Percentiles rank a stretch among this genome's conserved stretches.
phyloP scores from a whole-genome alignment of 257 asterid species.

The Solanum neorickii region DNA sequence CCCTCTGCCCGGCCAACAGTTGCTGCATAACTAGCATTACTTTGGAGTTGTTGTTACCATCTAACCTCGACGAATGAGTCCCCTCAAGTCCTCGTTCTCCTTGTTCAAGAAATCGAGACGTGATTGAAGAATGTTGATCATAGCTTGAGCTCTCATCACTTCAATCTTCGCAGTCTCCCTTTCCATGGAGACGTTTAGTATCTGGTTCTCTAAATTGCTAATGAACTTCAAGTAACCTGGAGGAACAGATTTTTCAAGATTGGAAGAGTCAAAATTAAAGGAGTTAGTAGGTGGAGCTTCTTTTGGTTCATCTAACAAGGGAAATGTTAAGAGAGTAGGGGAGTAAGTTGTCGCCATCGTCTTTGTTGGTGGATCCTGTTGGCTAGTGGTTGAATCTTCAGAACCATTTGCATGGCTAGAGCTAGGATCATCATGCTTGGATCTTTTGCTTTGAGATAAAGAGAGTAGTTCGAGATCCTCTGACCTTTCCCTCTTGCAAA shows the following conservation, averaged over 20 bases:
- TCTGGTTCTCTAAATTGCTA: constrained; percentile 74
- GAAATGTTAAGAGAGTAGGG: constrained; percentile 50
- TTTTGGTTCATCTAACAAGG: constrained; percentile 54
- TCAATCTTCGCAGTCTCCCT: constrained; percentile 84
- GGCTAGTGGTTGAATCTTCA: constrained; percentile 88
- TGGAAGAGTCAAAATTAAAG: constrained; percentile 68
- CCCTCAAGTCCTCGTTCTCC: constrained; percentile 54
- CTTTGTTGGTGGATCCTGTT: constrained; percentile 42
- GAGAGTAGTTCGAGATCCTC: constrained; percentile 63
- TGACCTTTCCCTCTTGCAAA: constrained; percentile 80
- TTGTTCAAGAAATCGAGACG: constrained; percentile 47
- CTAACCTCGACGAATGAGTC: constrained; percentile 21
- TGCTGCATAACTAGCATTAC: constrained; percentile 13
- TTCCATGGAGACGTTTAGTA: constrained; percentile 76
- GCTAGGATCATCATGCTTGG: constrained; percentile 70
- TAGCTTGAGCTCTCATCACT: constrained; percentile 90
- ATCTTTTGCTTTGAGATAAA: constrained; percentile 48
- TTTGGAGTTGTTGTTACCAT: neutral
- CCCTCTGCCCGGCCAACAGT: neutral
- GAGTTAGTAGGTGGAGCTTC: constrained; percentile 32
- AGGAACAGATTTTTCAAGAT: constrained; percentile 85
- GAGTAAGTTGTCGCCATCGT: constrained; percentile 64
- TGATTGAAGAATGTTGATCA: constrained; percentile 83
- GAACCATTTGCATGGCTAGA: constrained; percentile 86
- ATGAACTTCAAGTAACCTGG: constrained; percentile 88